These are phyloP conservation scores for Aureobasidium subglaciale DNA, from an alignment of 2,329 filamentous ascomycete species.

Conservation along the genomic window DNA sequence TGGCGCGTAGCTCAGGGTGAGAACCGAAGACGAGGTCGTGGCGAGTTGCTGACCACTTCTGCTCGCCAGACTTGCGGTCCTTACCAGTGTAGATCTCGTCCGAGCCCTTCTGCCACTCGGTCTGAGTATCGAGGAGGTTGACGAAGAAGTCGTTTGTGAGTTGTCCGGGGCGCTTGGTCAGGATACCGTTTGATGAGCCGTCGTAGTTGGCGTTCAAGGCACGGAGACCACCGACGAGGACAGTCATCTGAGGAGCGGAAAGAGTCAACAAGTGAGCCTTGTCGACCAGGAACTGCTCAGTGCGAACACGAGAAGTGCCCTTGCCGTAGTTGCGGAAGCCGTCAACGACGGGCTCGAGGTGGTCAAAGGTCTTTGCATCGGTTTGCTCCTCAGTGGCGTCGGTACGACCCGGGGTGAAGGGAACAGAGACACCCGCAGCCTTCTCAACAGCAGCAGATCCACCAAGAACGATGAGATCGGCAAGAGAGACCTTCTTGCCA, in stretches of 20 bases:
- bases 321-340: constrained; percentile 75
- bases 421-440: constrained; percentile 57
- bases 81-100: constrained; percentile 57
- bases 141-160: constrained; percentile 78
- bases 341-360: constrained; percentile 64
- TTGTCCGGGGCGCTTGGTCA: constrained; percentile 60
- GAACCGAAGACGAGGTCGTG: constrained; percentile 64
- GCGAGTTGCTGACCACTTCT: constrained; percentile 64
- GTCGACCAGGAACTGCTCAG: constrained; percentile 67
- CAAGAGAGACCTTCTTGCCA: constrained; percentile 68
- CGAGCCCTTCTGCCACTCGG: constrained; percentile 52
- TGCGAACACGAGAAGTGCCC: constrained; percentile 51
- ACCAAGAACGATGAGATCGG: constrained; percentile 71
- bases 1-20: constrained; percentile 65
- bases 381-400: constrained; percentile 69
- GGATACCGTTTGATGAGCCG: constrained; percentile 58
- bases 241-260: constrained; percentile 63
- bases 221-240: constrained; percentile 65
- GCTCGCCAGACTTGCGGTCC: constrained; percentile 57
- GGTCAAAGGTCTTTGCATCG: constrained; percentile 54
- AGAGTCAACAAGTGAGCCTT: constrained; percentile 63
- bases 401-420: constrained; percentile 65
- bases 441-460: constrained; percentile 66
- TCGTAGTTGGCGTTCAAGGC: constrained; percentile 65
- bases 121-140: constrained; percentile 64